Conservation (phyloP, 2,329 filamentous ascomycete species). For the Hawksworthiomyces lignivorus region DNA sequence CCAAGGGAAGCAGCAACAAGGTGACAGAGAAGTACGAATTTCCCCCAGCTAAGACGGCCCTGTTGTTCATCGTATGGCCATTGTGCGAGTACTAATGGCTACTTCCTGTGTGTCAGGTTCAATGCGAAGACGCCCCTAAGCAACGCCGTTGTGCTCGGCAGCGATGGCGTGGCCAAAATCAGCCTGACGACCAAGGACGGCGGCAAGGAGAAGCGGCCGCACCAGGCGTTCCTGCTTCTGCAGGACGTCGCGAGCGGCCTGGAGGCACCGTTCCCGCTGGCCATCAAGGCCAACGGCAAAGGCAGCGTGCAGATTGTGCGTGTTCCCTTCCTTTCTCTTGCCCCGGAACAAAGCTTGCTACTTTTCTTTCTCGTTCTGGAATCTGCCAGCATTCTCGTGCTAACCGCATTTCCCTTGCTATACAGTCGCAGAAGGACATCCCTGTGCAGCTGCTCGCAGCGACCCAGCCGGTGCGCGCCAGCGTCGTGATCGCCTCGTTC, state of each 20-base stretch:
- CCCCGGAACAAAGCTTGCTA: too few species aligned
- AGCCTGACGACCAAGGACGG: conserved; percentile 73
- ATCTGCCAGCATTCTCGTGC: too few species aligned
- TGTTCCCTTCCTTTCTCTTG: conserved; percentile 15
- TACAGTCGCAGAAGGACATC: conserved; percentile 78
- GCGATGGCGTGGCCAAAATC: conserved; percentile 71
- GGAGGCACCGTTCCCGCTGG: conserved; percentile 80
- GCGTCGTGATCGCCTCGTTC: conserved; percentile 78
- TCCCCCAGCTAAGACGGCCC: too few species aligned
- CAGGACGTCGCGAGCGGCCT: conserved; percentile 67
- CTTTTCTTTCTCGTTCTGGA: too few species aligned
- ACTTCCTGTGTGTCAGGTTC: conserved; percentile 47
- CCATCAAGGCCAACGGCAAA: conserved; percentile 81
- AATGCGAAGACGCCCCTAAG: conserved; percentile 51
- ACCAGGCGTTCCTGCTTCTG: conserved; percentile 87
- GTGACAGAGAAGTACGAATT: conserved; percentile 52
- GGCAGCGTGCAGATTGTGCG: conserved; percentile 76
- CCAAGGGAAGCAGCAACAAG: conserved; percentile 55
- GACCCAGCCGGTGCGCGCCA: conserved; percentile 64
- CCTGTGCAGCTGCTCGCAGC: conserved; percentile 71
- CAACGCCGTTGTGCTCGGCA: conserved; percentile 56
- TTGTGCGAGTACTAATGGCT: too few species aligned
- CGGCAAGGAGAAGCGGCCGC: conserved; percentile 71
- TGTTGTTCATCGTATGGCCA: too few species aligned
- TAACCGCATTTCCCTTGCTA: neutral